These are phyloP conservation scores for Rhododendron griersonianum DNA, from an alignment of 148 eudicot genomes.

Conservation along the genomic window DNA sequence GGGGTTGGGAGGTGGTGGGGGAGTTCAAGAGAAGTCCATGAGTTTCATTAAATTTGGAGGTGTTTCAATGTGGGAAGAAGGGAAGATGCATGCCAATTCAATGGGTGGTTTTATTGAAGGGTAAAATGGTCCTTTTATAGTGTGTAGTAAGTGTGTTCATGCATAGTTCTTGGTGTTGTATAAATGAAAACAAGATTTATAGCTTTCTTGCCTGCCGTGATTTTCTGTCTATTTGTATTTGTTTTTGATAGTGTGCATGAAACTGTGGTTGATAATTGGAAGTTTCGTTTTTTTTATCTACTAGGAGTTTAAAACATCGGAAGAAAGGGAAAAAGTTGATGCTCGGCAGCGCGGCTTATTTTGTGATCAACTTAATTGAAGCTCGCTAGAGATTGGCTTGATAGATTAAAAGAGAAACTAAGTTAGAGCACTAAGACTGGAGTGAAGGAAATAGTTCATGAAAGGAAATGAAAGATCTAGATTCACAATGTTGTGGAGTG, in stretches of 20 bases:
- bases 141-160: not conserved
- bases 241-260: not conserved
- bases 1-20: constrained; percentile 8
- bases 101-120: constrained; percentile 8
- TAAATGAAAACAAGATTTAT: not conserved
- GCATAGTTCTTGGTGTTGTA: not conserved
- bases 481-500: too few relatives aligned
- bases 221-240: not conserved
- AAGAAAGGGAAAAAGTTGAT: too few relatives aligned
- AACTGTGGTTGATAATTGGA: too few relatives aligned
- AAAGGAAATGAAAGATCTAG: too few relatives aligned
- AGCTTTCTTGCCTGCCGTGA: not conserved
- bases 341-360: too few relatives aligned
- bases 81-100: not conserved
- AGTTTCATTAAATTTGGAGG: constrained; percentile 49
- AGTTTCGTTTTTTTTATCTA: too few relatives aligned
- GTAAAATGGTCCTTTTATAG: constrained; percentile 11
- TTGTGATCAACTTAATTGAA: too few relatives aligned
- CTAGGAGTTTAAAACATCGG: too few relatives aligned
- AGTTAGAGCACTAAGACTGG: too few relatives aligned
- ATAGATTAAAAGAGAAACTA: too few relatives aligned
- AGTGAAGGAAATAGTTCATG: too few relatives aligned
- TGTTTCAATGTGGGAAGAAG: not conserved
- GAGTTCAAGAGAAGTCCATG: constrained; percentile 55
- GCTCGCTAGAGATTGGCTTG: too few relatives aligned